These are phyloP conservation scores for Recurvomyces mirabilis DNA, from an alignment of 495 filamentous ascomycete species.

Conservation along the genomic window DNA sequence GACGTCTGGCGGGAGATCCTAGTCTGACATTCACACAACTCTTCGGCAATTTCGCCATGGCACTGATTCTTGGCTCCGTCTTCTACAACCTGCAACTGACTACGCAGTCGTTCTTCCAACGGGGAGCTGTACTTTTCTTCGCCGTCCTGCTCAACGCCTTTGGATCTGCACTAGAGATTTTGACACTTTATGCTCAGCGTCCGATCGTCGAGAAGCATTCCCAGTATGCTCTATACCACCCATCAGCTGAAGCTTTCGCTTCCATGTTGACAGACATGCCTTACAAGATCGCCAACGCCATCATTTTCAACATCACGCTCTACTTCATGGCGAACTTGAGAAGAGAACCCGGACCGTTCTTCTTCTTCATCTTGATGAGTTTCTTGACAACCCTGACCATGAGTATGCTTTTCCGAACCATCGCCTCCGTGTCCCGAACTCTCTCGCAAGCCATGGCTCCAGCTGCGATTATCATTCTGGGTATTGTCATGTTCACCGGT, in stretches of 20 bases:
- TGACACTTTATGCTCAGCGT: slow-evolving; percentile 78
- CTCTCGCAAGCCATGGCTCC: slow-evolving; percentile 77
- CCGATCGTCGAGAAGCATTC: slow-evolving; percentile 87
- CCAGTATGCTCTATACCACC: slow-evolving; percentile 86
- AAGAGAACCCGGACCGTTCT: slow-evolving; percentile 55
- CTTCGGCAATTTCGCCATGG: slow-evolving; percentile 62
- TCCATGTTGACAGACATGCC: slow-evolving; percentile 77
- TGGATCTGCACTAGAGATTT: slow-evolving; percentile 41
- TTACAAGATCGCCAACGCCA: slow-evolving; percentile 41
- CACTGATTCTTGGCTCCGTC: slow-evolving; percentile 67
- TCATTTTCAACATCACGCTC: slow-evolving; percentile 49
- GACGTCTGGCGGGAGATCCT: slow-evolving; percentile 57
- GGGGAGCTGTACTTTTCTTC: slow-evolving; percentile 81
- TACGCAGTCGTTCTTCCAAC: slow-evolving; percentile 62
- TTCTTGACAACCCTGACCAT: slow-evolving; percentile 35
- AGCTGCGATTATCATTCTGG: slow-evolving; percentile 69
- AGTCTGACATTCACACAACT: slow-evolving; percentile 57
- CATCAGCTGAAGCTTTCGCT: slow-evolving; percentile 74
- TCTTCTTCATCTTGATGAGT: slow-evolving; percentile 38
- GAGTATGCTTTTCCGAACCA: slow-evolving; percentile 57
- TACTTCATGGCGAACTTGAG: slow-evolving; percentile 84
- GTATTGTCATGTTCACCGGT: slow-evolving; percentile 71
- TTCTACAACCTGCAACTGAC: slow-evolving; percentile 61
- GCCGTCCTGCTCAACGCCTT: slow-evolving; percentile 82
- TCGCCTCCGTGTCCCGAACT: slow-evolving; percentile 67